These are phyloP conservation scores for Lasiodiplodia gonubiensis DNA, from an alignment of 2,329 filamentous ascomycete species.

Conservation along the genomic window DNA sequence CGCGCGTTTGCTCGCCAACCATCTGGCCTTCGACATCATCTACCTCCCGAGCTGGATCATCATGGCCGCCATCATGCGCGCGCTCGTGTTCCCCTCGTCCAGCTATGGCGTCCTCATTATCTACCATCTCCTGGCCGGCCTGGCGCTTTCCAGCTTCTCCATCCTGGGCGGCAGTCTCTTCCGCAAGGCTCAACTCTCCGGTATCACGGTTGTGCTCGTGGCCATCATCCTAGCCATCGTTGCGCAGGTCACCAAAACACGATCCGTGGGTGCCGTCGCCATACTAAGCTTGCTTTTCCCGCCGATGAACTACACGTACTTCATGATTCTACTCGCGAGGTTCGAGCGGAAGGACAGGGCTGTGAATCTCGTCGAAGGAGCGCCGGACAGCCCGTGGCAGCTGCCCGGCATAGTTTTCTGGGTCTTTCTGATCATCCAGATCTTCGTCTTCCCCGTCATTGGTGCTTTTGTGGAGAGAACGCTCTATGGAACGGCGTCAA, in stretches of 20 bases:
- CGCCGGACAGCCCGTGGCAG: conserved; percentile 64
- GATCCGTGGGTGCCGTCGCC: conserved; percentile 67
- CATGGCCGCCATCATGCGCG: conserved; percentile 72
- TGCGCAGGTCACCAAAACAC: conserved; percentile 73
- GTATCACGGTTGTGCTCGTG: conserved; percentile 76
- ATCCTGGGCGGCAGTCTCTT: conserved; percentile 84
- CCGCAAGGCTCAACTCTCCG: conserved; percentile 84
- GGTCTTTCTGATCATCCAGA: conserved; percentile 78
- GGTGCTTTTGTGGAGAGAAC: conserved; percentile 75
- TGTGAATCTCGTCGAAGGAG: conserved; percentile 65
- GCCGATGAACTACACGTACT: conserved; percentile 87
- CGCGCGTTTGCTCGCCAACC: conserved; percentile 77
- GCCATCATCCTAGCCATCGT: conserved; percentile 80
- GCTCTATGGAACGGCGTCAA: conserved; percentile 76
- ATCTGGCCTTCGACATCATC: conserved; percentile 78
- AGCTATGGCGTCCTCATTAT: conserved; percentile 53
- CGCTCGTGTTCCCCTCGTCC: conserved; percentile 57
- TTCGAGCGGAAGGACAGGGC: conserved; percentile 69
- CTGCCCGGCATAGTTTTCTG: conserved; percentile 78
- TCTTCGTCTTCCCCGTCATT: conserved; percentile 75
- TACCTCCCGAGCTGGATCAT: conserved; percentile 85
- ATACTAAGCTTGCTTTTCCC: conserved; percentile 79
- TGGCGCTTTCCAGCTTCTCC: conserved; percentile 79
- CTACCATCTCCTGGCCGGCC: conserved; percentile 76
- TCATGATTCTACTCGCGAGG: conserved; percentile 76